Evolutionary conservation across 2,329 filamentous ascomycete species (phyloP).

Genomic region (Colletotrichum viniferum): DNA sequence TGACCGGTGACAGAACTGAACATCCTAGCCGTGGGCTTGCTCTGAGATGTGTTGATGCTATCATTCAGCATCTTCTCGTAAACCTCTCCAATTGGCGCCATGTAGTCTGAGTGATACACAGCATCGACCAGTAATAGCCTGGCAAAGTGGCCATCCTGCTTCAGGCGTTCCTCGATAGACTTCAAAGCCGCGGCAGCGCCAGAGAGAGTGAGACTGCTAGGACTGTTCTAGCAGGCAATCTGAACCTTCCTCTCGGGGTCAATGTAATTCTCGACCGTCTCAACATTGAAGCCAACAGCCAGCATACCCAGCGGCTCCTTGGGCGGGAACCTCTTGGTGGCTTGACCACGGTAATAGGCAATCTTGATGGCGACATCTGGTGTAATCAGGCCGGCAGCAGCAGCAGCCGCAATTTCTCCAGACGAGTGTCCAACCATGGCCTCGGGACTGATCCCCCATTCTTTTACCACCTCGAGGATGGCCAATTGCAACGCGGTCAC

Average conservation of each 20-base stretch:
- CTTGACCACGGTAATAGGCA: conserved; percentile 3
- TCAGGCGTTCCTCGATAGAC: not conserved
- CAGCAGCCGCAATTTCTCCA: conserved; percentile 24
- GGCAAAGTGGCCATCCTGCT: conserved; percentile 22
- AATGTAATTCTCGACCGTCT: not conserved
- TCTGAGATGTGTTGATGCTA: accelerated
- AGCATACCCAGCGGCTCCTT: not conserved
- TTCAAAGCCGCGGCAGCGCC: not conserved
- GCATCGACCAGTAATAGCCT: conserved; percentile 24
- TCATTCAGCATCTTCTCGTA: not conserved
- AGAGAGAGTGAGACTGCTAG: conserved; percentile 6
- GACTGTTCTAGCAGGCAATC: conserved; percentile 7
- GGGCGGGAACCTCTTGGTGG: not conserved
- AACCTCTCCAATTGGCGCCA: not conserved
- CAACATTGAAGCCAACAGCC: not conserved
- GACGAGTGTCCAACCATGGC: conserved; percentile 23
- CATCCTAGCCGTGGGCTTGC: not conserved
- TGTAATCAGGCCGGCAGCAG: conserved; percentile 19
- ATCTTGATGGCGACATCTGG: not conserved
- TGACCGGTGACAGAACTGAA: not conserved
- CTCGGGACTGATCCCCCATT: not conserved
- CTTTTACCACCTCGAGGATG: conserved; percentile 30
- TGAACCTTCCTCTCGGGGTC: not conserved
- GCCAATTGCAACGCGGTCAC: conserved; percentile 40
- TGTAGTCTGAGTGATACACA: conserved; percentile 15